Evolutionary conservation across 2,329 filamentous ascomycete genomes (phyloP), one percentile per base, ranked within the genome.

Genomic region (Aspergillus sp.): DNA sequence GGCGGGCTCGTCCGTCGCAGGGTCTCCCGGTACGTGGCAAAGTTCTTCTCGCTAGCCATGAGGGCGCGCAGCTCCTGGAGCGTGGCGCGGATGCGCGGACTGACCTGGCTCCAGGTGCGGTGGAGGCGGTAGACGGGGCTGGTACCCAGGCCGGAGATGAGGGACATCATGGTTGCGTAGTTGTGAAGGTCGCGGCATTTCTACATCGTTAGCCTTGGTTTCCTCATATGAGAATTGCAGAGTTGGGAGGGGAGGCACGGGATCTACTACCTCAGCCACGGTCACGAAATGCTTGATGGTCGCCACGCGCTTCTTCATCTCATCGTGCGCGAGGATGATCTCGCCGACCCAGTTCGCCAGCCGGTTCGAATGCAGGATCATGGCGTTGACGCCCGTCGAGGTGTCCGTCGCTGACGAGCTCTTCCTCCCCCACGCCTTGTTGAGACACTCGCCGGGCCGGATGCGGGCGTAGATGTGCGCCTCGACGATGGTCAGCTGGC

Each of bases 281-380:
- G 87, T 83, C 52, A 97, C 89, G 74, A 97, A 96, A 72, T 97
- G 91, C 71, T 96, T 97, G 72, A 97, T 96, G 41, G 97, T 90
- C 34, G 93, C 87, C 16, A 96, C 91, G 61, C 93, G 83, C 71
- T 93, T 92, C 78, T 93, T 95, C 58, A 96, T 87, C 66, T 97
- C 93, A 63, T 87, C 83, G 72, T 97, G 92, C 0, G 88, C 91
- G 53, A 97, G 74, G 58, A 97, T 96, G 89, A 96, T 95, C 71
- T 96, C 91, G 16, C 91, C 92, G 29, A 97, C 92, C 91, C 92
- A 97, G 68, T 97, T 97, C 5, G 93, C 96, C 78, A 97, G 86
- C 71, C 96, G 91, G 68, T 97, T 97, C 1, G 92, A 96, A 74
- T 97, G 92, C 49, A 96, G 79, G 72, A 97, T 97, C 55, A 97